Conservation (phyloP, 768 basidiomycete species). For the Suillus decipiens region DNA sequence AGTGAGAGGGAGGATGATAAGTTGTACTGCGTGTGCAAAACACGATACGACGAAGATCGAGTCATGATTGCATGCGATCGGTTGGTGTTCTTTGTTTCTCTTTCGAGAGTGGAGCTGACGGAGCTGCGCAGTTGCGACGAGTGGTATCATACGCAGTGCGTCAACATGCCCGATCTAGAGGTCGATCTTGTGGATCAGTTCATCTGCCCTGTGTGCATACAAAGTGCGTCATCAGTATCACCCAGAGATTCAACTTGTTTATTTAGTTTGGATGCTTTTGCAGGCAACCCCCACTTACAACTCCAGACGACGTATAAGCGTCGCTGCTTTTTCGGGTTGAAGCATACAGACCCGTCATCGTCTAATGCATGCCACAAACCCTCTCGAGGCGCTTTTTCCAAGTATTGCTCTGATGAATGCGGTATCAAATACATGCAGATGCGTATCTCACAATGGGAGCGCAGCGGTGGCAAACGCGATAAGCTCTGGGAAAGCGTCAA, state of each 20-base stretch:
- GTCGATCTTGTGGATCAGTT: slow-evolving; percentile 92
- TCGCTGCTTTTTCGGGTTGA: slow-evolving; percentile 72
- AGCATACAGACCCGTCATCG: slow-evolving; percentile 62
- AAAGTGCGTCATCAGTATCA: slow-evolving; percentile 51
- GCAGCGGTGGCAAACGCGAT: slow-evolving; percentile 62
- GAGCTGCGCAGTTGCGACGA: slow-evolving; percentile 72
- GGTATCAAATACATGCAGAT: slow-evolving; percentile 72
- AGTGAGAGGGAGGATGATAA: slow-evolving; percentile 48
- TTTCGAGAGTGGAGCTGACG: neutral
- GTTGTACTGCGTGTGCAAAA: slow-evolving; percentile 88
- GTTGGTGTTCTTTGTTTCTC: slow-evolving; percentile 42
- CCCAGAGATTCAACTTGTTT: slow-evolving; percentile 5
- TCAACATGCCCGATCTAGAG: slow-evolving; percentile 76
- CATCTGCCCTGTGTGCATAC: slow-evolving; percentile 79
- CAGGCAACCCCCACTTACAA: slow-evolving; percentile 60
- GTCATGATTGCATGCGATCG: slow-evolving; percentile 94
- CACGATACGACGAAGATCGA: slow-evolving; percentile 81
- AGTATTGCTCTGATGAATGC: slow-evolving; percentile 91
- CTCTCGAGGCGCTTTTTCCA: slow-evolving; percentile 79
- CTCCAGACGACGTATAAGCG: slow-evolving; percentile 78
- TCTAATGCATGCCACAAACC: slow-evolving; percentile 77
- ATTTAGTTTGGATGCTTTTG: slow-evolving; percentile 1
- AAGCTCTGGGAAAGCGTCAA: slow-evolving; percentile 76
- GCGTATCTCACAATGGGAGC: slow-evolving; percentile 62
- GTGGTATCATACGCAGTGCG: slow-evolving; percentile 91